phyloP scores from a whole-genome alignment of 2,329 filamentous ascomycete genomes.

The Fusarium gaditjirri region DNA sequence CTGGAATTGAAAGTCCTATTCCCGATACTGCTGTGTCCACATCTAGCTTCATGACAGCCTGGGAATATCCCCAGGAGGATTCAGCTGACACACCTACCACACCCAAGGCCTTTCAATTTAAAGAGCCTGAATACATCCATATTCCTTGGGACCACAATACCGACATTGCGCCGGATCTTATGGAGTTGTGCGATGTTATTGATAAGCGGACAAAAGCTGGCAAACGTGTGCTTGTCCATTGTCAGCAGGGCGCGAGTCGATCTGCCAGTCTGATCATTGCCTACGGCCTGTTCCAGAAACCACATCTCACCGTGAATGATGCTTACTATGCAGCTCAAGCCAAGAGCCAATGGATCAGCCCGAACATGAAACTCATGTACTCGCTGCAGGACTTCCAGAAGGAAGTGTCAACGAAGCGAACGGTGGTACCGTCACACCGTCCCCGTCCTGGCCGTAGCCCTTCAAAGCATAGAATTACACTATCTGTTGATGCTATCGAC shows the following conservation, averaged over 20 bases:
- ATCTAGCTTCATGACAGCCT: slow-evolving; percentile 69
- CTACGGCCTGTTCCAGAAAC: slow-evolving; percentile 83
- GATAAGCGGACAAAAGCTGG: slow-evolving; percentile 76
- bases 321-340: slow-evolving; percentile 84
- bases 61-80: slow-evolving; percentile 63
- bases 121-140: slow-evolving; percentile 83
- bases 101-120: slow-evolving; percentile 62
- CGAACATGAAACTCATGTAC: slow-evolving; percentile 93
- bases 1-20: slow-evolving; percentile 54
- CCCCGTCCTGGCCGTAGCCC: slow-evolving; percentile 64
- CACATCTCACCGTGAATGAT: slow-evolving; percentile 80
- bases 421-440: slow-evolving; percentile 59
- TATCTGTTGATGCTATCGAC: slow-evolving; percentile 69
- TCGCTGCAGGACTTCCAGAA: slow-evolving; percentile 85
- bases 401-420: slow-evolving; percentile 64
- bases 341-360: slow-evolving; percentile 87
- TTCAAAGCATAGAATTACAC: slow-evolving; percentile 68
- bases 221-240: slow-evolving; percentile 84
- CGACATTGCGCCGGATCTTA: slow-evolving; percentile 81
- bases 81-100: slow-evolving; percentile 61
- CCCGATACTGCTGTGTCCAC: slow-evolving; percentile 67
- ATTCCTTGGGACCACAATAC: slow-evolving; percentile 91
- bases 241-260: slow-evolving; percentile 85
- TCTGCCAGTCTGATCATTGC: slow-evolving; percentile 89
- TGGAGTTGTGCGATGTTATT: slow-evolving; percentile 79